Evolutionary conservation across 1,139 yeast genomes (phyloP).

Genomic region (Magnusiomyces sp.): DNA sequence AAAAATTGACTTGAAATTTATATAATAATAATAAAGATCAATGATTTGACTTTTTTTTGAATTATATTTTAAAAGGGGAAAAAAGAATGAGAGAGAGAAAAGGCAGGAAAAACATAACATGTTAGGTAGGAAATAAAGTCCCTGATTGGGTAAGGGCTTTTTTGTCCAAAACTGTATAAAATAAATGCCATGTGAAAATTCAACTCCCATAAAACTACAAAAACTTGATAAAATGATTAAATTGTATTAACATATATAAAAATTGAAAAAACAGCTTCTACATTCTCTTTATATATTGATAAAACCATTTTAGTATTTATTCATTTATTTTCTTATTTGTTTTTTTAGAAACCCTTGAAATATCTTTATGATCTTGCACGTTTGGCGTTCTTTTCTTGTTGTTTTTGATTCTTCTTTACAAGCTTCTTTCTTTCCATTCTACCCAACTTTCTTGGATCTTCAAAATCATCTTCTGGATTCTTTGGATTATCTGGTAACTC

Average conservation of each 20-base stretch:
- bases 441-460: slow-evolving; percentile 76
- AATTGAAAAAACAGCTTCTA: no score
- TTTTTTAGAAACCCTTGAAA: not conserved
- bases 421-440: slow-evolving; percentile 81
- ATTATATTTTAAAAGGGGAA: not conserved
- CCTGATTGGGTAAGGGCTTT: no score
- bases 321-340: not conserved
- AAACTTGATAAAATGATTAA: no score
- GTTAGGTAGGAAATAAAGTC: not conserved
- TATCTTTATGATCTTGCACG: slow-evolving; percentile 16
- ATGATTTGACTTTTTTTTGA: not conserved
- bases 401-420: slow-evolving; percentile 77
- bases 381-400: slow-evolving; percentile 67
- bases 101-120: not conserved
- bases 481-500: slow-evolving; percentile 43
- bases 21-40: not conserved
- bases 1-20: not conserved
- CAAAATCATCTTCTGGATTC: slow-evolving; percentile 45
- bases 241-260: no score
- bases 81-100: not conserved
- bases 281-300: no score
- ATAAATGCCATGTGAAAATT: no score
- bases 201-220: no score
- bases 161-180: no score
- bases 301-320: not conserved